Percentiles rank a stretch among this genome's conserved stretches.
Conservation (phyloP, 2,329 filamentous ascomycete species). For the Sporothrix dimorphospora region DNA sequence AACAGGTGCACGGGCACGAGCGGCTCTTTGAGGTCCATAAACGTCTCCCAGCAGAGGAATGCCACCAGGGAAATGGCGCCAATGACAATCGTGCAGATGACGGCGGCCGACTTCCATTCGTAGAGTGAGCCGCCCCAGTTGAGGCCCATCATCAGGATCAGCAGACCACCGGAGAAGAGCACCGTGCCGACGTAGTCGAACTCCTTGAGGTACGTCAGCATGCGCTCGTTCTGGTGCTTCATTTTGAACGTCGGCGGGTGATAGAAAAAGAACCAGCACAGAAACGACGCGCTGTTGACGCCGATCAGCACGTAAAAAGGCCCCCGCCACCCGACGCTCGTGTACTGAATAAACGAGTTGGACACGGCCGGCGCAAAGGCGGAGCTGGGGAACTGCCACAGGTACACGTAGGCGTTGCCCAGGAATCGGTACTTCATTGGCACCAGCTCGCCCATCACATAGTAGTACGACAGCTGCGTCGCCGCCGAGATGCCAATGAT, state of each 20-base stretch:
- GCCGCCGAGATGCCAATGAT: slow-evolving; percentile 44
- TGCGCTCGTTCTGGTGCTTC: slow-evolving; percentile 39
- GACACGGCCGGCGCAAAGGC: slow-evolving; percentile 39
- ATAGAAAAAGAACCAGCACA: slow-evolving; percentile 42
- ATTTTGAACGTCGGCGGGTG: slow-evolving; percentile 42
- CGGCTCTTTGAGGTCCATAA: slow-evolving; percentile 41
- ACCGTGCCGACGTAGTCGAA: slow-evolving; percentile 42
- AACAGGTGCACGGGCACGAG: slow-evolving; percentile 45
- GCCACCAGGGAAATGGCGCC: not conserved
- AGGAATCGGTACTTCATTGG: slow-evolving; percentile 44
- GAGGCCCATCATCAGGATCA: slow-evolving; percentile 41
- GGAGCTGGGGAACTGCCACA: slow-evolving; percentile 40
- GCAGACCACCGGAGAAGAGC: slow-evolving; percentile 39
- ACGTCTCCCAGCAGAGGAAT: not conserved
- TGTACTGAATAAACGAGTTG: slow-evolving; percentile 37
- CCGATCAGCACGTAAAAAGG: slow-evolving; percentile 40
- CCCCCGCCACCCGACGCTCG: slow-evolving; percentile 39
- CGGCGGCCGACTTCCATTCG: slow-evolving; percentile 40
- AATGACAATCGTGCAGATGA: slow-evolving; percentile 38
- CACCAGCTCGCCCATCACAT: slow-evolving; percentile 45
- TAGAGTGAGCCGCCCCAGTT: slow-evolving; percentile 41
- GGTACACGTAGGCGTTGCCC: slow-evolving; percentile 41
- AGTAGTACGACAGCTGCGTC: slow-evolving; percentile 45
- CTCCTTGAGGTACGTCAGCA: slow-evolving; percentile 37
- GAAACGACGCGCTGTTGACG: slow-evolving; percentile 38